These are phyloP conservation scores for Periglandula ipomoeae DNA, from an alignment of 2,329 filamentous ascomycete species.

Conservation along the genomic window DNA sequence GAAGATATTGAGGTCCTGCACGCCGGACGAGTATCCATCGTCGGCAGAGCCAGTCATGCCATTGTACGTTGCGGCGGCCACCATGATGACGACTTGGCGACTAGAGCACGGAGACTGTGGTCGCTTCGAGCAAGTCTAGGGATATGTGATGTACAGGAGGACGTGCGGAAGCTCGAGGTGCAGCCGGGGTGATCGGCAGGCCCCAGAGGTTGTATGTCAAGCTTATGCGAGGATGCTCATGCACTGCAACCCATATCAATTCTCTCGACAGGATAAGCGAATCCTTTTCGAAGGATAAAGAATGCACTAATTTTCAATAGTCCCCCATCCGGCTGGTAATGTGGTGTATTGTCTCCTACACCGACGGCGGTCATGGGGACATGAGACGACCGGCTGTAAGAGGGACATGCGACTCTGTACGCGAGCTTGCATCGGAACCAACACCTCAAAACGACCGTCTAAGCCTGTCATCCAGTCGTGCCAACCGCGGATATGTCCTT, in stretches of 20 bases:
- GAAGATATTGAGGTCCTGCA: constrained; percentile 72
- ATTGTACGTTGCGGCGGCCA: constrained; percentile 32
- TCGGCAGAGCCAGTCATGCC: constrained; percentile 40
- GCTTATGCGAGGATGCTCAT: not conserved
- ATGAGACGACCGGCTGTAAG: not conserved
- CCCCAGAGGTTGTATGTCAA: not conserved
- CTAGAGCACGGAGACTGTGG: not conserved
- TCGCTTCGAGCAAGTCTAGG: not conserved
- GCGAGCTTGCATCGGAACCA: not conserved
- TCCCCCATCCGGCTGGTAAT: not conserved
- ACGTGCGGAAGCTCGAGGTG: not conserved
- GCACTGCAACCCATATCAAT: not conserved
- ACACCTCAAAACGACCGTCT: not conserved
- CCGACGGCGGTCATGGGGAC: not conserved
- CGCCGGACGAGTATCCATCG: constrained; percentile 38
- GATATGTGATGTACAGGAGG: not conserved
- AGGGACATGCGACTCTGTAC: not conserved
- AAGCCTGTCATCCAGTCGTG: not conserved
- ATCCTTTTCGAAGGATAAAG: not conserved
- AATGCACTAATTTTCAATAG: not conserved
- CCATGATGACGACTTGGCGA: constrained; percentile 15
- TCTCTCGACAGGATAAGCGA: not conserved
- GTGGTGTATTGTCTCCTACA: not conserved
- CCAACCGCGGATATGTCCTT: not conserved
- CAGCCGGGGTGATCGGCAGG: not conserved